These are phyloP conservation scores for Allomyces macrogynus DNA, from an alignment of 192 early-diverging fungal species.

Conservation along the genomic window DNA sequence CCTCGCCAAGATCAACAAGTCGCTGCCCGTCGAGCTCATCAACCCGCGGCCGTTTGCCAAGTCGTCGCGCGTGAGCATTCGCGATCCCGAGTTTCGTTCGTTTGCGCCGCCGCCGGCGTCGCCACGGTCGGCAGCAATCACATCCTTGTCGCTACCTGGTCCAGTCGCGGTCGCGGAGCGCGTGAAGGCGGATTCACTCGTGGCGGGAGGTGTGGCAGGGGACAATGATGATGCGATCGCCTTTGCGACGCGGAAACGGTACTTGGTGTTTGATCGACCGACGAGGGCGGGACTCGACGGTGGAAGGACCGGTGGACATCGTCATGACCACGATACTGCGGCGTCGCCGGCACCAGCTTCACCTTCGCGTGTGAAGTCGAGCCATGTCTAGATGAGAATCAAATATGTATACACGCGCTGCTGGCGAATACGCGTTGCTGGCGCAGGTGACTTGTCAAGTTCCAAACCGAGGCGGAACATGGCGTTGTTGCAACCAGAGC, in stretches of 20 bases:
- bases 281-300: no score
- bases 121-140: background rate
- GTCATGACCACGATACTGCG: no score
- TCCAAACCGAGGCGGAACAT: no score
- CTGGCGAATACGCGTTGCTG: no score
- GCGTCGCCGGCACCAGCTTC: no score
- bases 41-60: constrained; percentile 1
- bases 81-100: background rate
- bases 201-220: no score
- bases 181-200: background rate
- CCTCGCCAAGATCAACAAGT: background rate
- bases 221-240: background rate
- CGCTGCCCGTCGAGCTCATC: background rate
- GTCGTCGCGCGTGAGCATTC: background rate
- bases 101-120: background rate
- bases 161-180: background rate
- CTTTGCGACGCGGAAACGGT: background rate
- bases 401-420: no score
- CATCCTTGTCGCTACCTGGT: background rate
- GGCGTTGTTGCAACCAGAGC: no score
- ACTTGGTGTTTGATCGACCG: background rate
- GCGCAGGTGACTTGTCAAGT: no score
- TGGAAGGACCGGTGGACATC: no score
- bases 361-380: no score
- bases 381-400: no score